Evolutionary conservation across 2,329 filamentous ascomycete species (phyloP).

Genomic region (Myriosclerotinia scirpicola): DNA sequence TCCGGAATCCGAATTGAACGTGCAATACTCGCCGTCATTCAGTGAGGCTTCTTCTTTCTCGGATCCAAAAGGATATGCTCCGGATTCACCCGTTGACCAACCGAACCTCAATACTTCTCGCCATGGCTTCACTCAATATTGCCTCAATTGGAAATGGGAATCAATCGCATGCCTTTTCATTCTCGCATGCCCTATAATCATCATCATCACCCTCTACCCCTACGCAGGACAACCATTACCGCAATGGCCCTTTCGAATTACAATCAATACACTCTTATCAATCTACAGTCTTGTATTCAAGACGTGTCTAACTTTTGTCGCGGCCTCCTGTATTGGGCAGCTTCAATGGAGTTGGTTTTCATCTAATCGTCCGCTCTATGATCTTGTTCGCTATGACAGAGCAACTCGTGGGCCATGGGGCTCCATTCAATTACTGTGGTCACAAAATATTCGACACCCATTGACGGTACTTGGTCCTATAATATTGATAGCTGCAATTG

Average conservation of each 20-base stretch:
- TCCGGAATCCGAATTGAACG: background rate
- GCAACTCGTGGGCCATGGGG: background rate
- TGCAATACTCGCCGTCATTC: background rate
- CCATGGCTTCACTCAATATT: background rate
- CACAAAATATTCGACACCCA: background rate
- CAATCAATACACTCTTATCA: background rate
- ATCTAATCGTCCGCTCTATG: background rate
- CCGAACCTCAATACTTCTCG: background rate
- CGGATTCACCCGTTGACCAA: background rate
- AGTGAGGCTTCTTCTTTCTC: background rate
- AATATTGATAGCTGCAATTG: background rate
- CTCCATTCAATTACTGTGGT: background rate
- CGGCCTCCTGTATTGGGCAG: background rate
- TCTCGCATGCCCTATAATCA: background rate
- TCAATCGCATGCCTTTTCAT: background rate
- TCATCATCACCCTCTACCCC: background rate
- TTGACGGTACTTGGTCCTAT: background rate
- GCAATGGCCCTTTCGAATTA: background rate
- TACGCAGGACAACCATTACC: background rate
- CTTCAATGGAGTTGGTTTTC: slow-evolving; percentile 7
- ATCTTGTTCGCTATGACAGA: background rate
- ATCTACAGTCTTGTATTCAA: background rate
- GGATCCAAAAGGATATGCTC: background rate
- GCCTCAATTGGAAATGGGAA: background rate
- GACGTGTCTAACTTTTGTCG: background rate